These are phyloP conservation scores for Apiospora sp. DNA, from an alignment of 2,329 filamentous ascomycete species.

Conservation along the genomic window DNA sequence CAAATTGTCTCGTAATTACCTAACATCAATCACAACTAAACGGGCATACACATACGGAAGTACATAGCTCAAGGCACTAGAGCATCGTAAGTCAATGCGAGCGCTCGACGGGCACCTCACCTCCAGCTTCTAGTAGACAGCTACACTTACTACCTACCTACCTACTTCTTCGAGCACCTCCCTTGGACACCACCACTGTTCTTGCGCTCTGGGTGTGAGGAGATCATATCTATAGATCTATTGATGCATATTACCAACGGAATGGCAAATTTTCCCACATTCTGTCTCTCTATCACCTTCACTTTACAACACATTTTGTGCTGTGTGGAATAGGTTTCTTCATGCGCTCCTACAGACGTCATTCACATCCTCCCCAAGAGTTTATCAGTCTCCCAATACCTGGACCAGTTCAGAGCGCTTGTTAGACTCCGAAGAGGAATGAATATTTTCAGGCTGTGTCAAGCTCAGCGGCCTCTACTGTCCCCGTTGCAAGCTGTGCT, in stretches of 20 bases:
- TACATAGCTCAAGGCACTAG: neutral
- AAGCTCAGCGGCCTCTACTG: neutral
- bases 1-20: constrained; percentile 11
- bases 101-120: neutral
- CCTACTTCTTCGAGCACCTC: neutral
- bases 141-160: neutral
- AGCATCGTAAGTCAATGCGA: neutral
- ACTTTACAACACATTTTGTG: neutral
- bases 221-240: too few relatives aligned
- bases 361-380: neutral
- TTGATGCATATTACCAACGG: too few relatives aligned
- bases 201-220: neutral
- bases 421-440: neutral
- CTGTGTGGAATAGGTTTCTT: neutral
- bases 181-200: neutral
- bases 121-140: too few relatives aligned
- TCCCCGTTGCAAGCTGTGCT: neutral
- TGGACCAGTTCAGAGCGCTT: neutral
- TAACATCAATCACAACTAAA: neutral
- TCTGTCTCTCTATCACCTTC: neutral
- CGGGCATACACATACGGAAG: neutral
- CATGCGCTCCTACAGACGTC: constrained; percentile 2
- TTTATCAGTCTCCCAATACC: neutral
- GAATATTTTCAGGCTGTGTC: neutral
- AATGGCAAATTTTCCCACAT: too few relatives aligned